Evolutionary conservation across 768 basidiomycete species (phyloP), one percentile per base, ranked within the genome.

Genomic region (Psilocybe sp.): DNA sequence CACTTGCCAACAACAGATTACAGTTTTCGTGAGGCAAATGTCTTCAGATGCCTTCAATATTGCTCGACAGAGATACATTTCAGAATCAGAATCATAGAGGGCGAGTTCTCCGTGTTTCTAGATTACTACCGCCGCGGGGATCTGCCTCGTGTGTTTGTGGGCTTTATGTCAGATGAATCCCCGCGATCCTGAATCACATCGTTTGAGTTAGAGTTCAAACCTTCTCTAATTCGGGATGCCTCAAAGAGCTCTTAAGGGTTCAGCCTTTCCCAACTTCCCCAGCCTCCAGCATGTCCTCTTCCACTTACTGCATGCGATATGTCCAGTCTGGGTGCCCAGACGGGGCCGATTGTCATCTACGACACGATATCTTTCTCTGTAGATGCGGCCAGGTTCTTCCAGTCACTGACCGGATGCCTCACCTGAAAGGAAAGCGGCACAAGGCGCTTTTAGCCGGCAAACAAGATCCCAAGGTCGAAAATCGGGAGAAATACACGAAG

Each of bases 321-420:
- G 46, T 67, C 6, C 59, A 58, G 37, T 55, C 48, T 0, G 61
- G 60, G 3, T 74, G 71, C 46, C 48, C 46, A 1, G 58, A 52
- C 36, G 68, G 69, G 13, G 34, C 57, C 15, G 40, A 52, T n/a
- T 72, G 71, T 55, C 57, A 54, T 1, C 46, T 63, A 46, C 57
- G 67, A 31, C 72, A 74, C 50, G 69, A 74, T 50, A 67, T 70
- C 34, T 60, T 63, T 40, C 61, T 63, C 40, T 74, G 72, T 49
- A 54, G 64, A 11, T 72, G 72, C 45, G 72, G 69, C 16, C 51
- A 62, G 11, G 63, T 70, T 6, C 44, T 72, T 13, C 59, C 59
- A 9, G 37, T 46, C 16, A 36, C 46, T 2, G 41, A 50, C 45
- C 51, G 53, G 34, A 47, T 52, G 4, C 49, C 58, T 11, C 72